Conservation (phyloP, 345 rosid species). For the Geranium brycei region DNA sequence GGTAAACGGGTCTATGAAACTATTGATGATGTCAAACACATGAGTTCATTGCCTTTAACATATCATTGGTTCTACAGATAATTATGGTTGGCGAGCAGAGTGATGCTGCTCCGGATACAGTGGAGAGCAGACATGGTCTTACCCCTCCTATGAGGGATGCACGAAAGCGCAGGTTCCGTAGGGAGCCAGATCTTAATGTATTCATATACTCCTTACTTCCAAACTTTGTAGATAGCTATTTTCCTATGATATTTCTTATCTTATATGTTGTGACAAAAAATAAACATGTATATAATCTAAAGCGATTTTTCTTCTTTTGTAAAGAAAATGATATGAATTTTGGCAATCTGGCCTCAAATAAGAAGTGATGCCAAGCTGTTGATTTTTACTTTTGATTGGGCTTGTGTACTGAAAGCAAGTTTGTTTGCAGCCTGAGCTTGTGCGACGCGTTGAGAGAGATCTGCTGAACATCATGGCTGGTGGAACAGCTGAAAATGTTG, state of each 20-base stretch:
- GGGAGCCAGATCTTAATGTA: conserved; percentile 98
- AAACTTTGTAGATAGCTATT: neutral
- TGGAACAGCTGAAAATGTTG: conserved; percentile 60
- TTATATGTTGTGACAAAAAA: neutral
- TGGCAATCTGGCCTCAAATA: no score
- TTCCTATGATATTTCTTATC: neutral
- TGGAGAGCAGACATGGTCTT: conserved; percentile 87
- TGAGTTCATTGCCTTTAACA: neutral
- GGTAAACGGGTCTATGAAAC: conserved; percentile 21
- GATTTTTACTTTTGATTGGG: neutral
- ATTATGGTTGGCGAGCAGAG: conserved; percentile 80
- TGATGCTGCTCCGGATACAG: conserved; percentile 63
- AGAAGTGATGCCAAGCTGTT: neutral
- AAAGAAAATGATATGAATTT: no score
- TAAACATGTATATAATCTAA: neutral
- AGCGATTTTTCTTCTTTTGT: neutral
- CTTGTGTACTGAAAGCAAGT: conserved; percentile 8
- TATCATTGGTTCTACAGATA: conserved; percentile 37
- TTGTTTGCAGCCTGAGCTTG: conserved; percentile 84
- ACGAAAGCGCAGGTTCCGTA: conserved; percentile 83
- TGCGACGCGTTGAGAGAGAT: conserved; percentile 77
- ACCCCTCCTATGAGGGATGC: conserved; percentile 98
- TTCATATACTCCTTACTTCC: neutral
- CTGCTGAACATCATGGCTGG: conserved; percentile 86
- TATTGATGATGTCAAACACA: neutral